A percentile compares a stretch with the other conserved stretches of the same genome.
Evolutionary conservation across 768 basidiomycete species (phyloP).

Genomic region (Lactifluus piperatus): DNA sequence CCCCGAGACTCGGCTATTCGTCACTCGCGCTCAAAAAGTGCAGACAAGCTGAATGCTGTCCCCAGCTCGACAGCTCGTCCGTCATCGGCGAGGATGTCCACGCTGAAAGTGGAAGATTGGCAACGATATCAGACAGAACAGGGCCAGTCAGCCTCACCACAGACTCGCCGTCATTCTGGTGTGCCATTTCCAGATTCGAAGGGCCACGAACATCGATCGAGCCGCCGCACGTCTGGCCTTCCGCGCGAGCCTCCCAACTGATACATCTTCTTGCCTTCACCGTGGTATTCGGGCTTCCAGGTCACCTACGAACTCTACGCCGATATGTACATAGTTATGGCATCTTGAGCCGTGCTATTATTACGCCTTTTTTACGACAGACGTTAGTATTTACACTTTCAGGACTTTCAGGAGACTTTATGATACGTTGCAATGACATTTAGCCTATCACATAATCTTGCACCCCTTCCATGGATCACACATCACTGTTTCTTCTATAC

Average conservation of each 20-base stretch:
- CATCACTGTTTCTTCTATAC: background rate
- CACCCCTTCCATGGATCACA: slow-evolving; percentile 9
- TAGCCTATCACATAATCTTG: slow-evolving; percentile 6
- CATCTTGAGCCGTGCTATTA: slow-evolving; percentile 9
- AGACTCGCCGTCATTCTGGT: slow-evolving; percentile 26
- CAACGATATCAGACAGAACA: slow-evolving; percentile 58
- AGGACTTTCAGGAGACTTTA: slow-evolving; percentile 13
- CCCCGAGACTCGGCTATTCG: slow-evolving; percentile 9
- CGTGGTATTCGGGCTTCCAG: background rate
- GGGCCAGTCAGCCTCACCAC: slow-evolving; percentile 16
- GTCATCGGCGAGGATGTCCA: slow-evolving; percentile 57
- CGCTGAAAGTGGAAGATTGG: slow-evolving; percentile 82
- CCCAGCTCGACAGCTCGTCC: slow-evolving; percentile 24
- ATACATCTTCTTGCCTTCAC: slow-evolving; percentile 1
- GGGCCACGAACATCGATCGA: slow-evolving; percentile 25
- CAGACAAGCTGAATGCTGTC: slow-evolving; percentile 45
- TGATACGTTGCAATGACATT: slow-evolving; percentile 10
- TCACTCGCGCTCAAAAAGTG: slow-evolving; percentile 51
- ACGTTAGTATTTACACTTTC: background rate
- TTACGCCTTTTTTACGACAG: slow-evolving; percentile 6
- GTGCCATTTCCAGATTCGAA: slow-evolving; percentile 53
- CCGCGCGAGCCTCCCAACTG: slow-evolving; percentile 35
- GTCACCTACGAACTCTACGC: slow-evolving; percentile 2
- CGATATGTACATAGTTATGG: slow-evolving; percentile 16
- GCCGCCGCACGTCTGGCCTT: slow-evolving; percentile 26